Base-by-base conservation (phyloP, 768 basidiomycete genomes). In the Pleurotus citrinopileatus region DNA sequence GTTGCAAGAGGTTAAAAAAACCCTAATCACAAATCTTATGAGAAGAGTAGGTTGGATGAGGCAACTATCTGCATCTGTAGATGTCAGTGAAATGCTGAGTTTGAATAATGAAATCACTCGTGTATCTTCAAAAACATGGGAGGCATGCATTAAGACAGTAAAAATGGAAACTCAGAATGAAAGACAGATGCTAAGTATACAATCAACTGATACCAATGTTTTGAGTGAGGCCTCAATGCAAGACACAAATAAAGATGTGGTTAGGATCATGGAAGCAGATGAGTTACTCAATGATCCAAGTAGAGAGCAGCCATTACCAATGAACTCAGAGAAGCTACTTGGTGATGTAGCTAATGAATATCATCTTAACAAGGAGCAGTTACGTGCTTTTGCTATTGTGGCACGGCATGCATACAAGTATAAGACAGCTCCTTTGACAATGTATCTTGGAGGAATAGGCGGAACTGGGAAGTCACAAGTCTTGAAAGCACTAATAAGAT, bases 371-470 rank as follows among this genome's bases (percentile, higher is more conserved):
- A 40, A 55, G n/a, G 63, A 64, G 46, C 64, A 65, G 23, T 42
- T 62, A 10, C 55, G 62, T 29, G 68, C 66, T 1, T 68, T 68
- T 20, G 6, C 27, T 0, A 58, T 66, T 15, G 55, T 69, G 1
- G 57, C 66, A 0, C 44, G 61, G 20, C 67, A 69, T 54, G 42
- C 57, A n/a, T 9, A 40, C 2, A 22, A 8, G 4, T 32, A 13
- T 10, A 13, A 55, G 27, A 17, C 55, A 0, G 32, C 40, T 17
- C 58, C 42, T 17, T 34, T 63, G 0, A 52, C 27, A 8, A 59
- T 64, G 60, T 63, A 59, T 23, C 9, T 63, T 1, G 62, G 62
- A 17, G 63, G 63, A 0, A 53, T 55, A 1, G 63, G 57, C 1
- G 62, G 62, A 3, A 63, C 62, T 1, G 63, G 63, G 0, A 64